These are phyloP conservation scores for Hemileccinum impolitum DNA, from an alignment of 768 basidiomycete genomes.

Conservation along the genomic window DNA sequence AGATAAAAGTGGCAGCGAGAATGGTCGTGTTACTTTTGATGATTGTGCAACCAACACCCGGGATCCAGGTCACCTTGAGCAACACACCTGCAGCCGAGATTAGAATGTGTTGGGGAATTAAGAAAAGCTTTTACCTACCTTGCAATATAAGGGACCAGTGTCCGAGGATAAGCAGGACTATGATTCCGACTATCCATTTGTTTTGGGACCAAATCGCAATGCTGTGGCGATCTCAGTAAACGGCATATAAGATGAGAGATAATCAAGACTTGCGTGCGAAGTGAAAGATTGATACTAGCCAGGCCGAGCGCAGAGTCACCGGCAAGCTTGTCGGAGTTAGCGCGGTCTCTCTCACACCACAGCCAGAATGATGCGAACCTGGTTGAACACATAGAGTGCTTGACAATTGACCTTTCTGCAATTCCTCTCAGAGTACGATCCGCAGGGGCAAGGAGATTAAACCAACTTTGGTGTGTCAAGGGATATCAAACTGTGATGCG, in stretches of 20 bases:
- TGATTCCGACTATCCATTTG: conserved; percentile 44
- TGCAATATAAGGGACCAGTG: conserved; percentile 72
- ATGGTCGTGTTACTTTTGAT: conserved; percentile 57
- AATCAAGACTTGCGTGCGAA: conserved; percentile 38
- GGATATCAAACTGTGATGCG: conserved; percentile 27
- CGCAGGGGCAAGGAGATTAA: background rate
- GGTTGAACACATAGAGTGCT: conserved; percentile 45
- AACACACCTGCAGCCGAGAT: conserved; percentile 44
- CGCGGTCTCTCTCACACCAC: background rate
- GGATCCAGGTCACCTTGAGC: conserved; percentile 55
- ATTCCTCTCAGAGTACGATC: background rate
- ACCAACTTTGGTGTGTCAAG: conserved; percentile 33
- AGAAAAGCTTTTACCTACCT: conserved; percentile 32
- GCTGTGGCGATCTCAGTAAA: conserved; percentile 26
- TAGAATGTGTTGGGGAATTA: background rate
- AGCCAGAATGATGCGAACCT: conserved; percentile 28
- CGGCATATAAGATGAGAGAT: background rate
- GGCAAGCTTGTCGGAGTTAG: conserved; percentile 31
- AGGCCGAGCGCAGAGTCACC: conserved; percentile 43
- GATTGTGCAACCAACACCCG: conserved; percentile 50
- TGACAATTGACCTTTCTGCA: conserved; percentile 42
- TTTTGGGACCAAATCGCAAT: conserved; percentile 68
- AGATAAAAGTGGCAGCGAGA: conserved; percentile 69
- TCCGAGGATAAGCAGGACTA: conserved; percentile 58
- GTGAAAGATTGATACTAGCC: conserved; percentile 45